Percentiles rank a stretch among this genome's conserved stretches.
phyloP scores from a whole-genome alignment of 106 monocot genomes.

The Triglochin maritima region DNA sequence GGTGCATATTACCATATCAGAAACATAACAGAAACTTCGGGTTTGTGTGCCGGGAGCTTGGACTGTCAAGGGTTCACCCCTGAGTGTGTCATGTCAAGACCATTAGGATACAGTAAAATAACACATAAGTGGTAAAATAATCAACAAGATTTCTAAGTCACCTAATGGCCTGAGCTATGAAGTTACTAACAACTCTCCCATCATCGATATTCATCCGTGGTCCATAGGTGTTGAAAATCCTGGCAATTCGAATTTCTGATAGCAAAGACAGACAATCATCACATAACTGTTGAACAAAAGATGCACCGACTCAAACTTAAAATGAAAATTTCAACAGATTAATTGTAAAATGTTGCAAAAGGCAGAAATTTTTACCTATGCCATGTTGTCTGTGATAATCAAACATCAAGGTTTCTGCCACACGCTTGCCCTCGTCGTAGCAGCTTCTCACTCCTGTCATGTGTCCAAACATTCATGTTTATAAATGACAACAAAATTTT shows the following conservation, averaged over 20 bases:
- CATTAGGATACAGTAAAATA: not conserved
- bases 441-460: constrained; percentile 27
- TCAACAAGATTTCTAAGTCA: constrained; percentile 6
- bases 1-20: constrained; percentile 57
- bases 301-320: not conserved
- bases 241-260: constrained; percentile 93
- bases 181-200: constrained; percentile 96
- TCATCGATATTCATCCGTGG: constrained; percentile 99
- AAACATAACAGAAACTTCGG: constrained; percentile 95
- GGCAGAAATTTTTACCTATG: constrained; percentile 10
- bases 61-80: constrained; percentile 82
- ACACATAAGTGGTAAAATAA: not conserved
- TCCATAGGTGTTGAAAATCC: constrained; percentile 97
- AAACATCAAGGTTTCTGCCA: constrained; percentile 32
- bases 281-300: not conserved
- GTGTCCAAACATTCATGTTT: not conserved
- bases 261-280: not conserved
- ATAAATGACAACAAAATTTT: not conserved
- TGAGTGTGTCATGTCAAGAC: not conserved
- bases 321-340: not conserved
- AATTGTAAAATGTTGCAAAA: not conserved
- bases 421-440: constrained; percentile 30
- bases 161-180: constrained; percentile 96
- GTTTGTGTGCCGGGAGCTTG: constrained; percentile 96
- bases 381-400: constrained; percentile 32